phyloP scores from a whole-genome alignment of 2,329 filamentous ascomycete genomes.

The Botrytis fragariae region DNA sequence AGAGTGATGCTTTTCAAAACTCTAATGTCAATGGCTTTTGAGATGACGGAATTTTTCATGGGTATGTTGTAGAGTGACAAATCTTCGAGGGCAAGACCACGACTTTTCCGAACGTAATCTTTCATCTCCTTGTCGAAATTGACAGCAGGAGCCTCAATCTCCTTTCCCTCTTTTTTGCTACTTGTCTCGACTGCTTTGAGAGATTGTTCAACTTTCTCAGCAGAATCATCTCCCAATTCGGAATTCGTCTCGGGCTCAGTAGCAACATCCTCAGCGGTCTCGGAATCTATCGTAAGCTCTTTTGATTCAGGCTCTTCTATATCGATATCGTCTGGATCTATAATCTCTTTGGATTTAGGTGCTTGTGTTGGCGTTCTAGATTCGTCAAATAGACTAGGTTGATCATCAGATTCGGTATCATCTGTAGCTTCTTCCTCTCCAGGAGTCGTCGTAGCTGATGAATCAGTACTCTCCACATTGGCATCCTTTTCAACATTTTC shows the following conservation, averaged over 20 bases:
- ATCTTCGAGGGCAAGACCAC: constrained; percentile 55
- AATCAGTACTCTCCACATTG: constrained; percentile 25
- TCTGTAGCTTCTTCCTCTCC: neutral
- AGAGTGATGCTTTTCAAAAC: constrained; percentile 57
- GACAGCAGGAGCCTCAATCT: neutral
- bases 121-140: constrained; percentile 29
- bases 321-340: constrained; percentile 40
- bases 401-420: constrained; percentile 18
- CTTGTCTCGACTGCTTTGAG: neutral
- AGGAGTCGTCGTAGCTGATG: neutral
- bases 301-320: constrained; percentile 35
- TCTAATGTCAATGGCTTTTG: constrained; percentile 55
- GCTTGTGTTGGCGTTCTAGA: constrained; percentile 22
- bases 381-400: constrained; percentile 33
- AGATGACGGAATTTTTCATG: constrained; percentile 56
- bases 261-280: neutral
- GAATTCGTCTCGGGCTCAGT: neutral
- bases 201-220: neutral
- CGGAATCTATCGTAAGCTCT: constrained; percentile 30
- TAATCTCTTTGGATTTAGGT: constrained; percentile 21
- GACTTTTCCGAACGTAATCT: constrained; percentile 56
- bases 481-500: constrained; percentile 15
- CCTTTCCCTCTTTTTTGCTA: neutral
- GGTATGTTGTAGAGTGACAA: constrained; percentile 59
- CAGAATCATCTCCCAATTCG: neutral